A percentile compares a stretch with the other conserved stretches of the same genome.
Conservation (phyloP, 805 yeast genomes). For the Zygotorulaspora sp. region DNA sequence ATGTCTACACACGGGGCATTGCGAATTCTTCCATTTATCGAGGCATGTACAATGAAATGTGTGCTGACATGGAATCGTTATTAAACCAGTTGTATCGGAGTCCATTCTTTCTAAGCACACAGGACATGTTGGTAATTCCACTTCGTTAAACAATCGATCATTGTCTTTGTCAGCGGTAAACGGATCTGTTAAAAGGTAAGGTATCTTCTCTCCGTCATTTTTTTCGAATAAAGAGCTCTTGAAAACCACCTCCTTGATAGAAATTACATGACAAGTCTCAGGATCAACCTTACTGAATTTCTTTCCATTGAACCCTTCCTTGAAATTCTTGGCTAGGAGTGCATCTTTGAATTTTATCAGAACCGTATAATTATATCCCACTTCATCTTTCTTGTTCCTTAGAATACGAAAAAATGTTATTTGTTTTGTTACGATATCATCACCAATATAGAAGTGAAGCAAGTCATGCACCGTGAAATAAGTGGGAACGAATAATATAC, state of each 20-base stretch:
- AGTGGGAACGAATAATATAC: conserved; percentile 81
- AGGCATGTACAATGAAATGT: conserved; percentile 88
- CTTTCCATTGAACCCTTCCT: conserved; percentile 62
- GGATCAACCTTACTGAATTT: conserved; percentile 85
- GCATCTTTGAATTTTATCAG: conserved; percentile 64
- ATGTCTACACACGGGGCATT: conserved; percentile 87
- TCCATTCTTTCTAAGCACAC: conserved; percentile 90
- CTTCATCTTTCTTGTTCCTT: conserved; percentile 55
- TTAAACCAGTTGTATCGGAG: conserved; percentile 67
- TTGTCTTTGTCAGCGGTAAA: conserved; percentile 43
- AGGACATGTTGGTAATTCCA: conserved; percentile 87
- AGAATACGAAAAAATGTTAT: conserved; percentile 72
- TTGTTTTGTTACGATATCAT: conserved; percentile 49
- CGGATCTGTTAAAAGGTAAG: conserved; percentile 69
- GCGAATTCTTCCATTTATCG: conserved; percentile 83
- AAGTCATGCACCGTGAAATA: conserved; percentile 83
- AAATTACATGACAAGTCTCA: conserved; percentile 74
- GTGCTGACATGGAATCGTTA: conserved; percentile 89
- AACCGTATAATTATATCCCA: conserved; percentile 57
- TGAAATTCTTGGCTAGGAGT: conserved; percentile 57
- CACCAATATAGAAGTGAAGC: conserved; percentile 62
- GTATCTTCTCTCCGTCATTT: conserved; percentile 41
- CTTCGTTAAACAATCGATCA: conserved; percentile 24
- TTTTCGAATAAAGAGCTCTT: conserved; percentile 26
- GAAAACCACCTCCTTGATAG: conserved; percentile 56